Percentiles rank a stretch among this genome's conserved stretches.
phyloP scores from a whole-genome alignment of 768 basidiomycete species.

The Russula vinacea region DNA sequence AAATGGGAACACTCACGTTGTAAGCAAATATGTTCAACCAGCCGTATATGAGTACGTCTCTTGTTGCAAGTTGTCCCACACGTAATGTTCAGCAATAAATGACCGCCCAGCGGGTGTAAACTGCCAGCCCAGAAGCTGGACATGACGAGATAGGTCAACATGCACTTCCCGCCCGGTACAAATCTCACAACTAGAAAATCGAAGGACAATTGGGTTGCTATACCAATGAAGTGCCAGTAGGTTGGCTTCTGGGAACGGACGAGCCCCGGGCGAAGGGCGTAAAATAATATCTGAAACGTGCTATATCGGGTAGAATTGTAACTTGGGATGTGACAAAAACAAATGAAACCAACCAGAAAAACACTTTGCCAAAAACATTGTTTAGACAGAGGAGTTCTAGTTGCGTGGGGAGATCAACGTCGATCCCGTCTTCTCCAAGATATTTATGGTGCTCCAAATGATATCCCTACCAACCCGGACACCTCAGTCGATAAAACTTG shows the following conservation, averaged over 20 bases:
- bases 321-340: background rate
- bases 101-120: slow-evolving; percentile 91
- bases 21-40: slow-evolving; percentile 86
- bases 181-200: slow-evolving; percentile 61
- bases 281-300: slow-evolving; percentile 97
- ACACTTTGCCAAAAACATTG: slow-evolving; percentile 96
- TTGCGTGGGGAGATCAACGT: slow-evolving; percentile 89
- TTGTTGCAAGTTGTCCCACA: slow-evolving; percentile 88
- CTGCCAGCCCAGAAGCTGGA: slow-evolving; percentile 96
- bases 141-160: slow-evolving; percentile 78
- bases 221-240: slow-evolving; percentile 80
- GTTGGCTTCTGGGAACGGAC: slow-evolving; percentile 81
- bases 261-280: slow-evolving; percentile 92
- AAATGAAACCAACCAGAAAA: slow-evolving; percentile 69
- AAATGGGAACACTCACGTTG: slow-evolving; percentile 59
- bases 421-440: slow-evolving; percentile 92
- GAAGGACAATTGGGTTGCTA: slow-evolving; percentile 64
- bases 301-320: slow-evolving; percentile 41
- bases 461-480: slow-evolving; percentile 56
- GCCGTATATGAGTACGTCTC: slow-evolving; percentile 99
- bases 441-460: slow-evolving; percentile 97
- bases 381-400: slow-evolving; percentile 83
- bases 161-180: slow-evolving; percentile 41
- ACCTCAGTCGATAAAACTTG: background rate
- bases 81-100: slow-evolving; percentile 98